Conservation (phyloP, 495 filamentous ascomycete species). For the Patellaria atrata region DNA sequence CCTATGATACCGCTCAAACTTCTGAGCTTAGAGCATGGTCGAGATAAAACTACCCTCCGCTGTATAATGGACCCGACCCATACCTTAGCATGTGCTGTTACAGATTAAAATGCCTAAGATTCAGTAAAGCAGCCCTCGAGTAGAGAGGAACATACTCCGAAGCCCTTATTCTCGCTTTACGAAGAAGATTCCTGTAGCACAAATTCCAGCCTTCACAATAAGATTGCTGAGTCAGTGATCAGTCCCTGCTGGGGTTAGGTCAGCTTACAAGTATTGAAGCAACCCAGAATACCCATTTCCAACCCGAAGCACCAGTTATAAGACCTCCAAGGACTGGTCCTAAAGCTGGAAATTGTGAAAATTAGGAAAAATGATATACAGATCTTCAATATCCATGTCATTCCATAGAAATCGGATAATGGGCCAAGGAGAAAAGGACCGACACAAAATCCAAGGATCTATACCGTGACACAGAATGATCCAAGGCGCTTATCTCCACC, state of each 20-base stretch:
- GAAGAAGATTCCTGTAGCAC: neutral
- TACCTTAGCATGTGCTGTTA: too few species aligned
- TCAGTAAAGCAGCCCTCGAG: too few species aligned
- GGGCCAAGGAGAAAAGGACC: slow-evolving; percentile 11
- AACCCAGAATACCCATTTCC: slow-evolving; percentile 9
- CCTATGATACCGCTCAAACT: too few species aligned
- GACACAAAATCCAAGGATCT: slow-evolving; percentile 10
- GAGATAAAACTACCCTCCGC: too few species aligned
- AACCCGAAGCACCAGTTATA: slow-evolving; percentile 1
- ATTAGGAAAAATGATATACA: slow-evolving; percentile 4
- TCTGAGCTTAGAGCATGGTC: too few species aligned
- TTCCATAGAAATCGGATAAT: slow-evolving; percentile 10
- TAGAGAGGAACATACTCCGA: too few species aligned
- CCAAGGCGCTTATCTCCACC: slow-evolving; percentile 3
- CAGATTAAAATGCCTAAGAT: too few species aligned
- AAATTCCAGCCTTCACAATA: slow-evolving; percentile 1
- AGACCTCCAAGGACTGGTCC: slow-evolving; percentile 5
- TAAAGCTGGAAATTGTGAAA: slow-evolving; percentile 8
- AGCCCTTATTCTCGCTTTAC: too few species aligned
- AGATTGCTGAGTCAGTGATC: too few species aligned
- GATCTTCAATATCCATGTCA: slow-evolving; percentile 3
- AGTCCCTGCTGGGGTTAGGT: too few species aligned
- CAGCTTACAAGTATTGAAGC: slow-evolving; percentile 4
- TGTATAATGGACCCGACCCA: too few species aligned
- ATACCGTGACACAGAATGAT: slow-evolving; percentile 11